Conservation (phyloP, 257 asterid genomes). For the Linderniella brevidens region DNA sequence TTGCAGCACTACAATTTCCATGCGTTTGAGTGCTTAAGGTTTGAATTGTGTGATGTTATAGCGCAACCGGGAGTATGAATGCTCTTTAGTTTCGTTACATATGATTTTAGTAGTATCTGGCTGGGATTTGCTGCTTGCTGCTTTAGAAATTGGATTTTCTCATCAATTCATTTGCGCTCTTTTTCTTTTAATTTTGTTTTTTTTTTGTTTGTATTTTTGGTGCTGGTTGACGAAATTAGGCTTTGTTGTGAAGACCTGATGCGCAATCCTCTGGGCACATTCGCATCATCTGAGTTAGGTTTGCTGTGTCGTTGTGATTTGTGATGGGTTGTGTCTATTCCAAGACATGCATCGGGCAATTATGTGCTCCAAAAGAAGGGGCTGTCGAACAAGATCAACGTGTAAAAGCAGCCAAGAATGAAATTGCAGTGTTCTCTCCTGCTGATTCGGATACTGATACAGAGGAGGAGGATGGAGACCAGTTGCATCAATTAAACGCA, state of each 20-base stretch:
- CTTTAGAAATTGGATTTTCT: too few relatives aligned
- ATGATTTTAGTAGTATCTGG: too few relatives aligned
- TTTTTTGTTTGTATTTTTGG: too few relatives aligned
- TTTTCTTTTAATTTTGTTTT: too few relatives aligned
- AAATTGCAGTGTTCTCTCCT: conserved; percentile 42
- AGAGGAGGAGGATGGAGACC: conserved; percentile 49
- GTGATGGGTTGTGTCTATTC: conserved; percentile 93
- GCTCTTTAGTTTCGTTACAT: too few relatives aligned
- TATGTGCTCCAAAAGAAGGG: conserved; percentile 57
- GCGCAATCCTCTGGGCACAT: conserved; percentile 17
- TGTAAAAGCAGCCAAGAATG: conserved; percentile 31
- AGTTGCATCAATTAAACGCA: conserved; percentile 29
- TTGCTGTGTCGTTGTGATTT: conserved; percentile 16
- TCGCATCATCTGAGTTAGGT: conserved; percentile 19
- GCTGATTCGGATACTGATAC: conserved; percentile 32
- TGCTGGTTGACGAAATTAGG: too few relatives aligned
- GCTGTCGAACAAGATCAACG: conserved; percentile 30
- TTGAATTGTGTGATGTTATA: too few relatives aligned
- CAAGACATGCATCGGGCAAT: conserved; percentile 67
- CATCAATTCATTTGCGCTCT: neutral
- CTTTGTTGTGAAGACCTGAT: conserved; percentile 17
- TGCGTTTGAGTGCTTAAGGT: too few relatives aligned
- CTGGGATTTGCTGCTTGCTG: too few relatives aligned
- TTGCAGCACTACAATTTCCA: too few relatives aligned
- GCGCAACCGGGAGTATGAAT: too few relatives aligned